Evolutionary conservation across 371 early-diverging fungal species (phyloP), one percentile per base, ranked within the genome.

Genomic region (Mucor velutinosus): DNA sequence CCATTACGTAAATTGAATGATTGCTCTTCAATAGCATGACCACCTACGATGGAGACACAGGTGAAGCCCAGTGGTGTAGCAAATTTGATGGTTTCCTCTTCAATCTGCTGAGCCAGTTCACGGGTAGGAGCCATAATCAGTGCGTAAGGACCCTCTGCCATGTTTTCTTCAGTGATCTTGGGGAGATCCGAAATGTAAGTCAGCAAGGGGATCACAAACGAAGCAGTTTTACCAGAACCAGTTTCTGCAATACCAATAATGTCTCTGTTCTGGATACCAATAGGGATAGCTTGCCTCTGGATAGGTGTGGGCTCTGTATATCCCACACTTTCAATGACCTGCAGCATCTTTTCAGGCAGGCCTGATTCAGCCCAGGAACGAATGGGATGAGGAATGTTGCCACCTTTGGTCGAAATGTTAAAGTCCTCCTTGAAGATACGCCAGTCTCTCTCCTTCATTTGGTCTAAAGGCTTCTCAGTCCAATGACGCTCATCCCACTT

Each of bases 221-320:
- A 91, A 2, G 96, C 97, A 0, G 99, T 99, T 84, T 99, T 99
- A 74, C 99, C 99, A 53, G 90, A 90, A 80, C 87, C 99, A 8
- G 99, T 99, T 76, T 98, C 93, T 21, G 99, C 99, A 66, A 99
- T 94, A 53, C 98, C 99, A 64, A 99, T 97, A 41, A 99, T 86
- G 77, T 99, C 99, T 60, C 98, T 88, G 67, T 93, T 93, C 73
- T 91, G 88, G 43, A 98, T 79, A 30, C 95, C 94, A 51, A 97
- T 92, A 10, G 99, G 99, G 47, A 99, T 95, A 3, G 98, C 94
- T 83, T 97, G 98, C 66, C 96, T 81, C 81, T 99, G 99, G 74
- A 99, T 99, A 10, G 99, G 98, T 14, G 99, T 97, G 6, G 99
- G 99, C 47, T 93, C 94, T 30, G 88, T 90, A 77, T 95, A 99